These are phyloP conservation scores for Echria macrotheca DNA, from an alignment of 495 filamentous ascomycete genomes.

Conservation along the genomic window DNA sequence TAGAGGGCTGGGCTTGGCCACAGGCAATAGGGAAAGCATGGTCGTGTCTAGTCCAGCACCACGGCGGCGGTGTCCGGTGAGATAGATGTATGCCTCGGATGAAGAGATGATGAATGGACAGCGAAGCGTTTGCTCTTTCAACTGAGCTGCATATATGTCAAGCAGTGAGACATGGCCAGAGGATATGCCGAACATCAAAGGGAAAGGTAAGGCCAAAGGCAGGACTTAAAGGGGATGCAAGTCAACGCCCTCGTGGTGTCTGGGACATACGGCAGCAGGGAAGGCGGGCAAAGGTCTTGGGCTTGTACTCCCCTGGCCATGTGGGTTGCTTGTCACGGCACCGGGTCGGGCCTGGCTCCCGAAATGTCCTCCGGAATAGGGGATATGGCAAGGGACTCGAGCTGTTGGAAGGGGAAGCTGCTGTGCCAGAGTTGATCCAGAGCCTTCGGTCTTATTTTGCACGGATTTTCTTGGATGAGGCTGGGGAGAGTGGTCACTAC, in stretches of 20 bases:
- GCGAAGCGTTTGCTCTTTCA: slow-evolving; percentile 19
- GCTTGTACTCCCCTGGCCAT: slow-evolving; percentile 30
- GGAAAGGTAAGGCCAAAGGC: slow-evolving; percentile 16
- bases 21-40: slow-evolving; percentile 1
- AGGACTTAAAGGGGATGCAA: slow-evolving; percentile 26
- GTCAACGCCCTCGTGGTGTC: slow-evolving; percentile 25
- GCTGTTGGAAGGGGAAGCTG: neutral
- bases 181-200: slow-evolving; percentile 2
- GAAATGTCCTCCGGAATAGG: neutral
- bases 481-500: slow-evolving; percentile 2
- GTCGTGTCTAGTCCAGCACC: slow-evolving; percentile 14
- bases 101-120: neutral
- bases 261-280: slow-evolving; percentile 17
- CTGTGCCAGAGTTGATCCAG: slow-evolving; percentile 13
- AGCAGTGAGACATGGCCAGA: slow-evolving; percentile 28
- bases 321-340: slow-evolving; percentile 16
- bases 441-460: slow-evolving; percentile 3
- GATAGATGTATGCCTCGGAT: slow-evolving; percentile 2
- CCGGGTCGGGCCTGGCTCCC: slow-evolving; percentile 4
- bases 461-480: slow-evolving; percentile 5
- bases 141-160: slow-evolving; percentile 17
- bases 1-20: no score
- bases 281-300: slow-evolving; percentile 13
- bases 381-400: neutral
- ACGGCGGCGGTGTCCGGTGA: slow-evolving; percentile 14